Evolutionary conservation across 495 filamentous ascomycete species (phyloP), one percentile per base, ranked within the genome.

Genomic region (Penicillium soppii): DNA sequence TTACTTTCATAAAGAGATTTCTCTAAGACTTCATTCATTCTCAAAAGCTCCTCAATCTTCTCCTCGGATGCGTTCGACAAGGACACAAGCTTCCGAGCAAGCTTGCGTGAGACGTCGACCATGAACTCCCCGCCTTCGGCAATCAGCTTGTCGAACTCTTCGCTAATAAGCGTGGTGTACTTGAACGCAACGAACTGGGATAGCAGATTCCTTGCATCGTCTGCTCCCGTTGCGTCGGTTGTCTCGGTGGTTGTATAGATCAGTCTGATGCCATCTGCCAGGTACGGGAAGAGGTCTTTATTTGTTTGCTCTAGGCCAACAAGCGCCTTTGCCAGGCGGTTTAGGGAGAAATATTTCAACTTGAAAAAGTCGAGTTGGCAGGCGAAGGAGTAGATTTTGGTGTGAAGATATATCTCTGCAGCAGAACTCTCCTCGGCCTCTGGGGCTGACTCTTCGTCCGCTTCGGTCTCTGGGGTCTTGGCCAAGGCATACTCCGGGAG

Each of bases 331-430:
- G 42, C 35, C 7, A 53, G 35, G 12, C 43, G 36, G 4, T 42
- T 38, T n/a, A 53, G 12, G 2, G 51, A 12, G 3, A 39, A 40
- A 5, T 35, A 22, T 23, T 47, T 15, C 20, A 53, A 16, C 13
- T 47, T 46, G 2, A 2, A 20, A 7, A 53, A 42, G 1, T 33
- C 9, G 10, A 21, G 26, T 17, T 46, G 42, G 4, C 15, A 2
- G 5, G 51, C 51, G 12, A 53, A 48, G 19, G 35, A 47, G 29
- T 53, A 53, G 3, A 53, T 26, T 16, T 53, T 48, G 3, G 51
- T 43, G 21, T 53, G 51, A 2, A 46, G 23, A 36, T 38, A 15
- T 13, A 53, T 40, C 17, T 53, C 50, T 1, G 17, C 33, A 1
- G 29, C 43, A 0, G n/a, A 39, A 7, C 10, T n/a, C n/a, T 25